These are phyloP conservation scores for Colletotrichum theobromicola DNA, from an alignment of 2,329 filamentous ascomycete genomes.

Conservation along the genomic window DNA sequence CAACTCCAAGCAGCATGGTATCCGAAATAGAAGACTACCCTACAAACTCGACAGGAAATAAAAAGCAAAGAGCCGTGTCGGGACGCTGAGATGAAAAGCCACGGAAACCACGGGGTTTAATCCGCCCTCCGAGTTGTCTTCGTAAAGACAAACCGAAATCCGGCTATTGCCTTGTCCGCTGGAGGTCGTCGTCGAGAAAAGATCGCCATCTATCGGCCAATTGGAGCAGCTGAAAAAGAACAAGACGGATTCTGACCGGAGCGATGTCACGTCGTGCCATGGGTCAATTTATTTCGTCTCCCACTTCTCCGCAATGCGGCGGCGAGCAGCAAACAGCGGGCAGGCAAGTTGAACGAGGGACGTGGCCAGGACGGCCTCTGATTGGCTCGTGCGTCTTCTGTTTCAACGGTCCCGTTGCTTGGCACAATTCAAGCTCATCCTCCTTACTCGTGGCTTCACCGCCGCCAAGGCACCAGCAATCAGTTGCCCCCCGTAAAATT, in stretches of 20 bases:
- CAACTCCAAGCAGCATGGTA: background rate
- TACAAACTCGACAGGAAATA: background rate
- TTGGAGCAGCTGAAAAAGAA: background rate
- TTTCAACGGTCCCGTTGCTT: background rate
- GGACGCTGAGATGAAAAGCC: background rate
- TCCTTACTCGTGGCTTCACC: background rate
- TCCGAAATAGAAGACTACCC: background rate
- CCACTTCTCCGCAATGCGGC: slow-evolving; percentile 1
- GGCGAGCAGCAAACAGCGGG: background rate
- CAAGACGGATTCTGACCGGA: slow-evolving; percentile 5
- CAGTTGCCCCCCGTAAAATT: background rate
- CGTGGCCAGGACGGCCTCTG: background rate
- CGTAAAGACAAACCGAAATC: background rate
- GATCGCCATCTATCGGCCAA: background rate
- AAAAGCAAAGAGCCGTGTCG: background rate
- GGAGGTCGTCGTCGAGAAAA: background rate
- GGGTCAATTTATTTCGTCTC: background rate
- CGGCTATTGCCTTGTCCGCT: background rate
- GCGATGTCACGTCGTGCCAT: slow-evolving; percentile 5
- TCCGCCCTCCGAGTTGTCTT: background rate
- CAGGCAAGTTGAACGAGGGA: background rate
- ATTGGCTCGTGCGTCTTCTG: background rate
- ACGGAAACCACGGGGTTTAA: background rate
- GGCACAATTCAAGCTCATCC: slow-evolving; percentile 10
- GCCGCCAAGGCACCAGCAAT: background rate